These are phyloP conservation scores for Xylaria nigripes DNA, from an alignment of 495 filamentous ascomycete species.

Conservation along the genomic window DNA sequence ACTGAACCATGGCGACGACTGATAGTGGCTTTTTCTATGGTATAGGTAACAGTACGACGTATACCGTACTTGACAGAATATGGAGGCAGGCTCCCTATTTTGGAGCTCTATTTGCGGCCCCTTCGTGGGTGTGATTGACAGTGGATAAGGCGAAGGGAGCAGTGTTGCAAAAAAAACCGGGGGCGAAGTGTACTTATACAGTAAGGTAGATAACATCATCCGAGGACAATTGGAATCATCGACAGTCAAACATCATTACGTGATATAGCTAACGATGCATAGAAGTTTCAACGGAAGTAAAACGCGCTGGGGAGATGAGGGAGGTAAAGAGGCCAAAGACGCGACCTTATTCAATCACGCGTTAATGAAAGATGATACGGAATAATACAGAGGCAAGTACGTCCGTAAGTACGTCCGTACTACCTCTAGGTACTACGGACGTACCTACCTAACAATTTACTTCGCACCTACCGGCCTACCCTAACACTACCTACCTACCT, in stretches of 20 bases:
- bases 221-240: neutral
- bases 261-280: neutral
- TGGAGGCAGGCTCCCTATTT: too few species aligned
- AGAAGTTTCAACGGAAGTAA: neutral
- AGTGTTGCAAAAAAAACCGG: too few species aligned
- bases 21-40: neutral
- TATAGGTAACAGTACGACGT: neutral
- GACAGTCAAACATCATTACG: neutral
- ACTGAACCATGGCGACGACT: constrained; percentile 32
- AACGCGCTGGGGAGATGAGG: neutral
- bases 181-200: neutral
- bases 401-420: too few species aligned
- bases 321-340: neutral
- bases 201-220: neutral
- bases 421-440: too few species aligned
- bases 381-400: neutral
- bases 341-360: neutral
- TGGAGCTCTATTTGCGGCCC: too few species aligned
- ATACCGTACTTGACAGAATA: neutral
- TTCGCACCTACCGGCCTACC: too few species aligned
- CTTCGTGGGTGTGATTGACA: too few species aligned
- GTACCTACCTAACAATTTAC: too few species aligned
- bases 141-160: too few species aligned
- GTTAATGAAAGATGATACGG: neutral
- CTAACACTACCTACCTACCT: too few species aligned